Evolutionary conservation across 2,329 filamentous ascomycete species (phyloP).

Genomic region (Hymenoscyphus salicellus): DNA sequence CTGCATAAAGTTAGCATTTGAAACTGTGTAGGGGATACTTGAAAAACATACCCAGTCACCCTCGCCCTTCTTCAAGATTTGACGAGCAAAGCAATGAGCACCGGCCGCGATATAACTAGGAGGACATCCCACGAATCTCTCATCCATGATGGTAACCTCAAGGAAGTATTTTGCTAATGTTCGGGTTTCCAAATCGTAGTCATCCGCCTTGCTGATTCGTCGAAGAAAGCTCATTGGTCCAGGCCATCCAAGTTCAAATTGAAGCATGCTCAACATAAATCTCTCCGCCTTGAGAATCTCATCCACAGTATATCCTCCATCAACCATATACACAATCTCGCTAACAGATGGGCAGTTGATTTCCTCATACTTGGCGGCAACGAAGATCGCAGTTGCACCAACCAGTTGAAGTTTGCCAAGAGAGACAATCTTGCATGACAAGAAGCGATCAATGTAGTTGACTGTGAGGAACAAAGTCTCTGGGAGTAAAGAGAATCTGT

Average conservation of each 20-base stretch:
- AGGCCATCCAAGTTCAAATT: slow-evolving; percentile 96
- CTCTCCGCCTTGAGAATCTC: slow-evolving; percentile 96
- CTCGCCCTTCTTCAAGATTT: slow-evolving; percentile 88
- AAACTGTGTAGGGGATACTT: neutral
- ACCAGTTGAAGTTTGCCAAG: slow-evolving; percentile 93
- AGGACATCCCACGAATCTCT: slow-evolving; percentile 87
- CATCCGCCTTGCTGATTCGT: slow-evolving; percentile 95
- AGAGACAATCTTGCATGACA: slow-evolving; percentile 91
- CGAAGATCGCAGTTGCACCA: slow-evolving; percentile 90
- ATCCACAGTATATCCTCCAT: slow-evolving; percentile 80
- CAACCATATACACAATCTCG: slow-evolving; percentile 98
- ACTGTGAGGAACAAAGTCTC: slow-evolving; percentile 93
- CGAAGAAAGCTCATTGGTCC: slow-evolving; percentile 98
- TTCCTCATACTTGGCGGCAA: slow-evolving; percentile 97
- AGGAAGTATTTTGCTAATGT: slow-evolving; percentile 97
- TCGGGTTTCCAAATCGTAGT: slow-evolving; percentile 92
- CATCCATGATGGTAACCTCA: slow-evolving; percentile 95
- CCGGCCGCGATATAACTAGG: slow-evolving; percentile 89
- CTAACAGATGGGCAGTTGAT: slow-evolving; percentile 94
- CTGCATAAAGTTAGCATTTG: slow-evolving; percentile 43
- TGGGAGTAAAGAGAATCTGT: slow-evolving; percentile 83
- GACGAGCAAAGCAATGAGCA: slow-evolving; percentile 83
- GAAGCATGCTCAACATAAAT: slow-evolving; percentile 96
- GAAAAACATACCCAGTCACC: slow-evolving; percentile 77
- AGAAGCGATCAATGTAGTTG: slow-evolving; percentile 96